Evolutionary conservation across 495 filamentous ascomycete genomes (phyloP), one percentile per base, ranked within the genome.

Genomic region (Daldinia decipiens): DNA sequence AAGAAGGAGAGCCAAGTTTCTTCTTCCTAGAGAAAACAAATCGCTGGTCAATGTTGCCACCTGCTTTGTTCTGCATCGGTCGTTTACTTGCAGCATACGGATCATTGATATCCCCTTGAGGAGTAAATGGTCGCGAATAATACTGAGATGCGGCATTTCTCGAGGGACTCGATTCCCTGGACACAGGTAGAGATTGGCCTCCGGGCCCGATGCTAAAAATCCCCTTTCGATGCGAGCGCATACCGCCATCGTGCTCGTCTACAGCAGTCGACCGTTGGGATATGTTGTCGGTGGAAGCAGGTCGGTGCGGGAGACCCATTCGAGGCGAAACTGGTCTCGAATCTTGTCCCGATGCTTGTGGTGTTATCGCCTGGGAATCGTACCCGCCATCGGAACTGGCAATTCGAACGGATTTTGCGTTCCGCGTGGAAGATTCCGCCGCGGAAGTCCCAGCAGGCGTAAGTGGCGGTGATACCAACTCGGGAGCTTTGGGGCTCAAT

Each of bases 81-180:
- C 94, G 90, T 73, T 90, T 94, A 74, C 87, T 90, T 62, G 92
- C 90, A 15, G 93, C 91, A 78, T 97, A 97, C 7, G 95, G 94
- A 75, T 98, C 94, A 77, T 97, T 92, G 26, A 82, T 87, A 36
- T 97, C 93, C 17, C 91, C 93, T 11, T 88, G 83, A 4, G 93
- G 94, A 43, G 92, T 93, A 66, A 92, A 91, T 17, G 93, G 89
- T 29, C 90, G 84, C 21, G 84, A 85, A 63, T 87, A 87, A 61
- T 83, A 85, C 67, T 88, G 88, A 17, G 85, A 84, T 11, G 84
- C 86, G 19, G 80, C 76, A 69, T 81, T 83, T 19, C 93, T 87
- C 4, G 88, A 90, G 2, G 89, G 87, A 61, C 87, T 90, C 15
- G 80, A 79, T 62, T 91, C 87, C 39, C 87, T 85, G 12, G 90